Evolutionary conservation across 306 rosid species (phyloP).

Genomic region (Pterocarpus macrocarpus): DNA sequence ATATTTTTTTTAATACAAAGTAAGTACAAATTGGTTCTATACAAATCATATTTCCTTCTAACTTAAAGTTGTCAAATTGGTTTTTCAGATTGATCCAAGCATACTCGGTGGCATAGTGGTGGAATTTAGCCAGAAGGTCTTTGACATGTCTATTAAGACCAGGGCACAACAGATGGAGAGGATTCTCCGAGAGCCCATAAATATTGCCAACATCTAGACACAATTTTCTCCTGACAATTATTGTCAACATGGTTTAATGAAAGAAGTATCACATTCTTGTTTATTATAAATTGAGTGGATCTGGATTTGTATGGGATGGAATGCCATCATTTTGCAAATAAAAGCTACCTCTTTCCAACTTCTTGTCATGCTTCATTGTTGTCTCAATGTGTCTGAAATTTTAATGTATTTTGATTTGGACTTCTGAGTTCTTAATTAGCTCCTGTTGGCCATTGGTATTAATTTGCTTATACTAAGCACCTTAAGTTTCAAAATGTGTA

Average conservation of each 20-base stretch:
- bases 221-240: constrained; percentile 39
- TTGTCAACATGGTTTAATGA: constrained; percentile 44
- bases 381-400: constrained; percentile 11
- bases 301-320: constrained; percentile 56
- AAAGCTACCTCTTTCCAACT: constrained; percentile 55
- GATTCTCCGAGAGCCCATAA: constrained; percentile 77
- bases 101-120: constrained; percentile 90
- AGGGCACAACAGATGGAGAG: constrained; percentile 96
- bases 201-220: constrained; percentile 59
- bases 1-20: no score
- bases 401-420: constrained; percentile 34
- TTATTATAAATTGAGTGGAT: constrained; percentile 51
- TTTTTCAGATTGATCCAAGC: constrained; percentile 81
- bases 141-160: constrained; percentile 90
- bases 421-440: constrained; percentile 22
- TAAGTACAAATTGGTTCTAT: no score
- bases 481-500: neutral
- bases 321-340: constrained; percentile 75
- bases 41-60: neutral
- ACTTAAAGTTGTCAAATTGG: constrained; percentile 9
- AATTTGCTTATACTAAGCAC: neutral
- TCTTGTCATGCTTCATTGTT: constrained; percentile 28
- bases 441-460: constrained; percentile 14
- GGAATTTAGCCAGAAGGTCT: constrained; percentile 80
- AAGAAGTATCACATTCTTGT: constrained; percentile 43